Conservation (phyloP, 2,329 filamentous ascomycete species). For the Fusarium napiforme region DNA sequence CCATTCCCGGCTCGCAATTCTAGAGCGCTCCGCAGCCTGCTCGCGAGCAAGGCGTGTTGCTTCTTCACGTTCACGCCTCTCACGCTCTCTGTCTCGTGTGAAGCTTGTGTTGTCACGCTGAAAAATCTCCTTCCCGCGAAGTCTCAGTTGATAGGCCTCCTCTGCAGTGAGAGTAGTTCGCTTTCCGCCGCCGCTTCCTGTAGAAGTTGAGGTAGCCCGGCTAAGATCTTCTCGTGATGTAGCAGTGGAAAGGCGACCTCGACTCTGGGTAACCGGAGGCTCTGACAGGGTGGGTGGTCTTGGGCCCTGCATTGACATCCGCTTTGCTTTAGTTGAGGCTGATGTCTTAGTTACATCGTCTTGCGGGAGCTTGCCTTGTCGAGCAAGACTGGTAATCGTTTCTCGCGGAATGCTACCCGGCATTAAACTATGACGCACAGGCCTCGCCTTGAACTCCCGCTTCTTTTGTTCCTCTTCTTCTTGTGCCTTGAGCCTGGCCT, state of each 20-base stretch:
- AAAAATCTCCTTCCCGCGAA: slow-evolving; percentile 65
- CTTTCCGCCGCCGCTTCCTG: slow-evolving; percentile 56
- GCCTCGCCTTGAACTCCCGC: slow-evolving; percentile 72
- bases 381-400: slow-evolving; percentile 67
- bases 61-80: slow-evolving; percentile 65
- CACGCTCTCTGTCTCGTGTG: slow-evolving; percentile 60
- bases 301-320: slow-evolving; percentile 37
- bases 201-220: slow-evolving; percentile 59
- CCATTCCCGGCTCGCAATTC: slow-evolving; percentile 69
- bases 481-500: slow-evolving; percentile 65
- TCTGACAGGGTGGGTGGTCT: slow-evolving; percentile 13
- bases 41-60: slow-evolving; percentile 66
- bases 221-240: slow-evolving; percentile 44
- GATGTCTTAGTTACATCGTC: slow-evolving; percentile 35
- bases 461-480: slow-evolving; percentile 70
- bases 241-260: slow-evolving; percentile 45
- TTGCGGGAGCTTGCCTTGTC: slow-evolving; percentile 57
- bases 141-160: slow-evolving; percentile 62
- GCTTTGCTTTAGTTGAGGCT: slow-evolving; percentile 38
- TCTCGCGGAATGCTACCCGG: slow-evolving; percentile 62
- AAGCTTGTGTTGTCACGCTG: slow-evolving; percentile 60
- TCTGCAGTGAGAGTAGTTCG: slow-evolving; percentile 62
- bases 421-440: slow-evolving; percentile 59
- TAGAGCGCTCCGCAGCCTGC: slow-evolving; percentile 70
- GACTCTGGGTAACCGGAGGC: slow-evolving; percentile 29